These are phyloP conservation scores for Phenoliferia sp. DNA, from an alignment of 1,284 basidiomycete species.

Conservation along the genomic window DNA sequence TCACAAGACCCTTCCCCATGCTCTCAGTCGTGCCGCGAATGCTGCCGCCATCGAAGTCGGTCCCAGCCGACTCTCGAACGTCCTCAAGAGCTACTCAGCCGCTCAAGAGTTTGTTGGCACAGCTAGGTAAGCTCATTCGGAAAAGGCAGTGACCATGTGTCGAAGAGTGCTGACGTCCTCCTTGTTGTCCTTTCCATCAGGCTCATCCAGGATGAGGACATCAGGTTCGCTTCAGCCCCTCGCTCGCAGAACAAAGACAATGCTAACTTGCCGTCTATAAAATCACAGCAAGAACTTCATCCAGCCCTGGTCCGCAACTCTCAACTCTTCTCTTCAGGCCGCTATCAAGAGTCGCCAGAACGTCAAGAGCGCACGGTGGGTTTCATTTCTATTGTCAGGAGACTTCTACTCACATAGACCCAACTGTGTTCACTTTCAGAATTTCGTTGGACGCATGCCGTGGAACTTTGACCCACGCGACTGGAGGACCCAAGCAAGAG, in stretches of 20 bases:
- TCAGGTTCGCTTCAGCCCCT: not conserved
- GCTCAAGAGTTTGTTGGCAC: constrained; percentile 85
- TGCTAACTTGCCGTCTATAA: not conserved
- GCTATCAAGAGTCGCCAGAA: constrained; percentile 85
- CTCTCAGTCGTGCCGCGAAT: constrained; percentile 75
- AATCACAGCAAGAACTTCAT: constrained; percentile 61
- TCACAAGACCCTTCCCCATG: constrained; percentile 88
- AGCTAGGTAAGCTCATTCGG: constrained; percentile 52
- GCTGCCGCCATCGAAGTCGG: constrained; percentile 58
- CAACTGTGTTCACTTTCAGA: constrained; percentile 1
- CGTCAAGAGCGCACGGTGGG: constrained; percentile 74
- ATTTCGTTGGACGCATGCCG: constrained; percentile 30
- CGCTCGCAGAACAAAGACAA: not conserved
- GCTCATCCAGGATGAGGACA: constrained; percentile 6
- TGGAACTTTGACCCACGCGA: constrained; percentile 66
- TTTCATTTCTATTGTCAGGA: constrained; percentile 38
- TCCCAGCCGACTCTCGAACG: constrained; percentile 64
- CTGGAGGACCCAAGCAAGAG: constrained; percentile 66
- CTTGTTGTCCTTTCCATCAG: not conserved
- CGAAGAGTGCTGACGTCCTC: not conserved
- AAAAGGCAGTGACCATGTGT: not conserved
- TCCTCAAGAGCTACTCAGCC: constrained; percentile 69
- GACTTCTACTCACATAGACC: not conserved
- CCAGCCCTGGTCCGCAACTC: constrained; percentile 83
- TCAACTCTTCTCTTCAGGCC: constrained; percentile 72